phyloP scores from a whole-genome alignment of 306 rosid species.

The Astragalus glycyphyllos region DNA sequence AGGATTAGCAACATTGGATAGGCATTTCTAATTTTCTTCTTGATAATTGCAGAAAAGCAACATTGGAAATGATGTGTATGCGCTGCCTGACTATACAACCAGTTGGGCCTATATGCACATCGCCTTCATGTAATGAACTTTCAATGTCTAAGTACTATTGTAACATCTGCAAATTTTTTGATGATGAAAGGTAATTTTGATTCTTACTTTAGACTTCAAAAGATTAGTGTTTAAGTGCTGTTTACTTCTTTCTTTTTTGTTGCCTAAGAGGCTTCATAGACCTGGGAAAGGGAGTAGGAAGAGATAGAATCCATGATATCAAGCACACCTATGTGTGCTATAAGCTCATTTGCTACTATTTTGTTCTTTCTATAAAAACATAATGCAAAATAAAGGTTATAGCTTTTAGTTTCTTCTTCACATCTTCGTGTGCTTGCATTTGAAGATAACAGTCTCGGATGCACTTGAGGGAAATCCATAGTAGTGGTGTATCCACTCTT shows the following conservation, averaged over 20 bases:
- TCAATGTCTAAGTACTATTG: slow-evolving; percentile 91
- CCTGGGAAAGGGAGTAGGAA: background rate
- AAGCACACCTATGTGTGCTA: slow-evolving; percentile 9
- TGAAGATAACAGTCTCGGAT: background rate
- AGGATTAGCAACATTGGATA: too few species aligned
- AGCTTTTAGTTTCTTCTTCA: background rate
- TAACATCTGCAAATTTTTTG: slow-evolving; percentile 94
- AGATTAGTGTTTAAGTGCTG: slow-evolving; percentile 10
- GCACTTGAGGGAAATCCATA: background rate
- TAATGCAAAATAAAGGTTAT: slow-evolving; percentile 10
- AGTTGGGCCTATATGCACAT: slow-evolving; percentile 81
- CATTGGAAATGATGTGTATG: slow-evolving; percentile 98
- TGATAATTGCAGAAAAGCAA: slow-evolving; percentile 75
- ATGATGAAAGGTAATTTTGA: slow-evolving; percentile 81
- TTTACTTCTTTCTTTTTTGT: slow-evolving; percentile 4
- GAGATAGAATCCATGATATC: slow-evolving; percentile 7
- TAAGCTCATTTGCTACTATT: background rate
- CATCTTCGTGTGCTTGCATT: background rate
- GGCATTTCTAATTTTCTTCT: slow-evolving; percentile 42
- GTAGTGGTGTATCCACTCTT: background rate
- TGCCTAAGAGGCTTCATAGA: background rate
- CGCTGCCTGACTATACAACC: slow-evolving; percentile 76
- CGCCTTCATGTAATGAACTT: slow-evolving; percentile 87
- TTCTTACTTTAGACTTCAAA: slow-evolving; percentile 32
- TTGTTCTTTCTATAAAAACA: slow-evolving; percentile 8